These are phyloP conservation scores for Penicillium turbatum DNA, from an alignment of 495 filamentous ascomycete species.

Conservation along the genomic window DNA sequence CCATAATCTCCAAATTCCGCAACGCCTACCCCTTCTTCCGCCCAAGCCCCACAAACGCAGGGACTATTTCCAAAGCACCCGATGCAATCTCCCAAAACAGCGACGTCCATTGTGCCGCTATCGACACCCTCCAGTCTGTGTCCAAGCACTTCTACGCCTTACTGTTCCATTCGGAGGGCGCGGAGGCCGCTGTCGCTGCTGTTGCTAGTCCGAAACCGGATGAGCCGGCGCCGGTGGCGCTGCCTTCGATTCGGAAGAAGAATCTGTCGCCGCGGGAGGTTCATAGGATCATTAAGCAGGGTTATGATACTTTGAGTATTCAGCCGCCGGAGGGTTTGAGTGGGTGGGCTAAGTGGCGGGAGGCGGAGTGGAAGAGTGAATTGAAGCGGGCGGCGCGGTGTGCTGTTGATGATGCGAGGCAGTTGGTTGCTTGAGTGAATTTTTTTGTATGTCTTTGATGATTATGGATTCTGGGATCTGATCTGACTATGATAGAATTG, in stretches of 20 bases:
- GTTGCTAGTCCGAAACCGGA: constrained; percentile 22
- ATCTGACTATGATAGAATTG: neutral
- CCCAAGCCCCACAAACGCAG: neutral
- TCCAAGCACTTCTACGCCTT: constrained; percentile 83
- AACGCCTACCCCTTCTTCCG: constrained; percentile 55
- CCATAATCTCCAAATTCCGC: constrained; percentile 78
- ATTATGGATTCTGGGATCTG: neutral
- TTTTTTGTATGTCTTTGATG: too few relatives aligned
- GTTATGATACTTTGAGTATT: constrained; percentile 89
- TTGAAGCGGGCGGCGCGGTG: constrained; percentile 81
- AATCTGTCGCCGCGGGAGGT: constrained; percentile 79
- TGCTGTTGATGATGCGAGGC: constrained; percentile 54
- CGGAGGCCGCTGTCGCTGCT: constrained; percentile 8
- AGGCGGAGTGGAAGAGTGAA: constrained; percentile 61
- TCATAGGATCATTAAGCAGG: constrained; percentile 86
- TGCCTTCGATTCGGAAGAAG: constrained; percentile 45
- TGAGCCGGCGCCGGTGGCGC: constrained; percentile 22
- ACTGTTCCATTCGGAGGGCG: constrained; percentile 58
- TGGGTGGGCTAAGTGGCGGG: constrained; percentile 67
- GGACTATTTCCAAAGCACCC: constrained; percentile 10
- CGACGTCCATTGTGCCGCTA: constrained; percentile 48
- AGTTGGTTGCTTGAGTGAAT: constrained; percentile 31
- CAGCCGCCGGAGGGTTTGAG: constrained; percentile 79
- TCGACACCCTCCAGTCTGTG: constrained; percentile 79
- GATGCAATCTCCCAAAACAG: constrained; percentile 13